phyloP scores from a whole-genome alignment of 2,329 filamentous ascomycete species.

The Didymella segeticola region DNA sequence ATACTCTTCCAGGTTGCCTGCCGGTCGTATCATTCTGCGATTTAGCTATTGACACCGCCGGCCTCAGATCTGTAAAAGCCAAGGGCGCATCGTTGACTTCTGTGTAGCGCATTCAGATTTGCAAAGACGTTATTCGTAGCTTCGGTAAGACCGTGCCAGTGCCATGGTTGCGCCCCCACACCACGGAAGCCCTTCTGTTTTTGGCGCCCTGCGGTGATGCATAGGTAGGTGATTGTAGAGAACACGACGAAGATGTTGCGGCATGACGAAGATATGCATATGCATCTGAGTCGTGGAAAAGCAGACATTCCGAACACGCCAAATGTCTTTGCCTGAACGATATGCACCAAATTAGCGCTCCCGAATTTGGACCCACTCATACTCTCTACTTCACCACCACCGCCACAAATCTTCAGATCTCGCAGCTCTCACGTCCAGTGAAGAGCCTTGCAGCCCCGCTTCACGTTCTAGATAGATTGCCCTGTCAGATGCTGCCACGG shows the following conservation, averaged over 20 bases:
- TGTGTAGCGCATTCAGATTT: not conserved
- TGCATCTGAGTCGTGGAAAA: not conserved
- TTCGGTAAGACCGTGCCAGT: not conserved
- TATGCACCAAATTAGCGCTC: not conserved
- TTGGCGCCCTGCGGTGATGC: not conserved
- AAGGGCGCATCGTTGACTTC: slow-evolving; percentile 1
- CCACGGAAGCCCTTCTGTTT: not conserved
- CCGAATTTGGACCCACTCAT: not conserved
- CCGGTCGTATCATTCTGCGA: not conserved
- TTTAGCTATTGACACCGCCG: not conserved
- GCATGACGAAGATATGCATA: not conserved
- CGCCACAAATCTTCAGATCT: not conserved
- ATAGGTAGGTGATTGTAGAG: not conserved
- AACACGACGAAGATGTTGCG: not conserved
- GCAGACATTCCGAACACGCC: not conserved
- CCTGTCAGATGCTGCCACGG: not conserved
- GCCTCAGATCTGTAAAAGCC: not conserved
- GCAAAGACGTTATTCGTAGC: not conserved
- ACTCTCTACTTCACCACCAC: not conserved
- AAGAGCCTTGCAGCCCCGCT: not conserved
- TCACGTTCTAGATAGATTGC: not conserved
- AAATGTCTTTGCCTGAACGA: not conserved
- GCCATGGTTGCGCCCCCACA: not conserved
- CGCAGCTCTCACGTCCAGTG: not conserved
- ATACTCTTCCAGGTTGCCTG: not conserved